Evolutionary conservation across 345 rosid genomes (phyloP).

Genomic region (Eucalyptus cloeziana): DNA sequence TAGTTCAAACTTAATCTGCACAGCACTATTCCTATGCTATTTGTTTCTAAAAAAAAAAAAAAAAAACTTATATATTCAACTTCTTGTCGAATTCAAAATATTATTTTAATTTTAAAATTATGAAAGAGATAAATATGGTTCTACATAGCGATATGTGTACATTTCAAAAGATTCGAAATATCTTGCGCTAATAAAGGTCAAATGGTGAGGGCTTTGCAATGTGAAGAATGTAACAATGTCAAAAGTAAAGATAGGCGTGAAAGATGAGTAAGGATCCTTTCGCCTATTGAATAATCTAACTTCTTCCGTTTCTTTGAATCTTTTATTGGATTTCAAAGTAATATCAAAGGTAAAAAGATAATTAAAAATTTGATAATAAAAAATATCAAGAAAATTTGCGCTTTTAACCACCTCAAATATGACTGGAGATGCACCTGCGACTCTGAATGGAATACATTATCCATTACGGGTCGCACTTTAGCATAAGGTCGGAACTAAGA

Average conservation of each 20-base stretch:
- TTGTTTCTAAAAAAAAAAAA: not conserved
- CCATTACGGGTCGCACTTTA: not conserved
- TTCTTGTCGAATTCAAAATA: not conserved
- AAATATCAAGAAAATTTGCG: not conserved
- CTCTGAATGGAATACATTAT: not conserved
- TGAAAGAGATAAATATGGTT: not conserved
- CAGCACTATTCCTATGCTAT: not conserved
- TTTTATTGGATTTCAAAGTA: not conserved
- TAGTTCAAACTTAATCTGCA: not conserved
- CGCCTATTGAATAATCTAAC: not conserved
- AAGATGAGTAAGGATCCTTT: not conserved
- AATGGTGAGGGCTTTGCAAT: not conserved
- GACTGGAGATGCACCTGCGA: not conserved
- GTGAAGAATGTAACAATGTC: not conserved
- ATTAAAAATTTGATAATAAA: not conserved
- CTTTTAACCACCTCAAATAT: not conserved
- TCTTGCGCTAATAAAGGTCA: not conserved
- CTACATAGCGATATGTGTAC: not conserved
- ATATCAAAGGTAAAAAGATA: not conserved
- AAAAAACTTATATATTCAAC: not conserved
- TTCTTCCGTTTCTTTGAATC: not conserved
- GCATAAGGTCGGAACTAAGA: not conserved
- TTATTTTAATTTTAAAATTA: not conserved
- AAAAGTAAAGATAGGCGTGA: not conserved
- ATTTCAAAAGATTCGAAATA: not conserved